Percentiles rank a stretch among this genome's conserved stretches.
These are phyloP conservation scores for Hymenoscyphus linearis DNA, from an alignment of 2,329 filamentous ascomycete genomes.

Conservation along the genomic window DNA sequence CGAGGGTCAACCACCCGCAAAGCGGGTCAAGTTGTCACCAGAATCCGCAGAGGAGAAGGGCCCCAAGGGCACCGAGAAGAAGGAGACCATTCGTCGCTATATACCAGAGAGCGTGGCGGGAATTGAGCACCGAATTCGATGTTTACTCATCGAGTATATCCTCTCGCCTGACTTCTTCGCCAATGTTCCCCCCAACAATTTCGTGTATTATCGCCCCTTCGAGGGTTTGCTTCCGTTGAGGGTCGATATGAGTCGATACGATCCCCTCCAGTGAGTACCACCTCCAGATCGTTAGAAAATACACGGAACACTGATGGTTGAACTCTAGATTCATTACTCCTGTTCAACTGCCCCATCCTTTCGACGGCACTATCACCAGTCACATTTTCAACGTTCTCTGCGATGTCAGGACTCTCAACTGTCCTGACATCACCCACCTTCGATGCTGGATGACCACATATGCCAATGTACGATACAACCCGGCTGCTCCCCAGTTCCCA, in stretches of 20 bases:
- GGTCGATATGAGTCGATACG: background rate
- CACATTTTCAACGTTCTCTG: background rate
- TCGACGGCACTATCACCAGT: background rate
- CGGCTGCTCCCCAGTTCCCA: too few relatives aligned
- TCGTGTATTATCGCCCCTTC: background rate
- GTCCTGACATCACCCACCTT: background rate
- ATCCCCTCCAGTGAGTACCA: background rate
- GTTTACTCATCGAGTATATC: background rate
- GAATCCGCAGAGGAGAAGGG: background rate
- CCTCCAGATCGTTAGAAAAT: background rate
- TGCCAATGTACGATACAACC: background rate
- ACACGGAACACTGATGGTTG: background rate
- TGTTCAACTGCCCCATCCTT: background rate
- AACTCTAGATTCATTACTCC: background rate
- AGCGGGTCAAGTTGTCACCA: background rate
- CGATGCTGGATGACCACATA: background rate
- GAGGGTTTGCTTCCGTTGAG: background rate
- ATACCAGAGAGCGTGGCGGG: background rate
- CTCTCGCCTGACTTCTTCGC: background rate
- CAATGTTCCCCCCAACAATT: background rate
- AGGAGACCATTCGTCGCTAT: background rate
- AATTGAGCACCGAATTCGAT: background rate
- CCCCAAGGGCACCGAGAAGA: background rate
- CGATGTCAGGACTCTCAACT: background rate
- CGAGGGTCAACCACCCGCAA: background rate